Percentiles rank a stretch among this genome's conserved stretches.
phyloP scores from a whole-genome alignment of 1,284 basidiomycete genomes.

The Jaminaea rosea region DNA sequence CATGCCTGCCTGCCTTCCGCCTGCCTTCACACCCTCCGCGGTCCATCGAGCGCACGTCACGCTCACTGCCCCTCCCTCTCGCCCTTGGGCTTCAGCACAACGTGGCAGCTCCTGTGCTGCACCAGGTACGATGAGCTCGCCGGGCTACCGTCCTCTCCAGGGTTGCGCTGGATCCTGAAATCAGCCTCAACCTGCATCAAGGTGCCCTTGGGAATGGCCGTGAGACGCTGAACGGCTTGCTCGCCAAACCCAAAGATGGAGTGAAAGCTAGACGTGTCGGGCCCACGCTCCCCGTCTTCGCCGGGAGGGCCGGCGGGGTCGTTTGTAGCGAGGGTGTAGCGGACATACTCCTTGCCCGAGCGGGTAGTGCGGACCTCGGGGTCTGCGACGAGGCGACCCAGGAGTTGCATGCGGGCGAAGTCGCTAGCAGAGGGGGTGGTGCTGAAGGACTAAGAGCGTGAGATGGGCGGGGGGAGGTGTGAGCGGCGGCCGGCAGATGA shows the following conservation, averaged over 20 bases:
- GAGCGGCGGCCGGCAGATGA: no score
- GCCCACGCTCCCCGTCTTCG: conserved; percentile 25
- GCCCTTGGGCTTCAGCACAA: conserved; percentile 29
- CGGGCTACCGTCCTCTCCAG: conserved; percentile 19
- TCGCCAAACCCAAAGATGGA: conserved; percentile 39
- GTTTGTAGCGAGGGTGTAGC: conserved; percentile 41
- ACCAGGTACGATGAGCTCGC: conserved; percentile 21
- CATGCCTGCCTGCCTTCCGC: no score
- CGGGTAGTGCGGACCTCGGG: conserved; percentile 39
- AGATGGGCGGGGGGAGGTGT: no score
- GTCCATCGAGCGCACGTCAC: no score
- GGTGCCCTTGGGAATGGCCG: conserved; percentile 36
- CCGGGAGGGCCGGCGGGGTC: conserved; percentile 36
- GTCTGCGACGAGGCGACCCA: conserved; percentile 39
- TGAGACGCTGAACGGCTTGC: conserved; percentile 26
- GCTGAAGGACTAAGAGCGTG: conserved; percentile 38
- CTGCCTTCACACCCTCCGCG: no score
- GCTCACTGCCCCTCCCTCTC: no score
- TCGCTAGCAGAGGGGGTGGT: conserved; percentile 23
- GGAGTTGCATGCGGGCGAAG: conserved; percentile 39
- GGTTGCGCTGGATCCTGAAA: conserved; percentile 29
- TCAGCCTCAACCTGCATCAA: conserved; percentile 40
- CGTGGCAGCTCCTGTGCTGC: conserved; percentile 23
- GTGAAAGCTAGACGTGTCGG: conserved; percentile 31
- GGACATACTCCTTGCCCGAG: conserved; percentile 43